A percentile compares a stretch with the other conserved stretches of the same genome.
phyloP scores from a whole-genome alignment of 306 rosid genomes.

The Acacia melanoxylon region DNA sequence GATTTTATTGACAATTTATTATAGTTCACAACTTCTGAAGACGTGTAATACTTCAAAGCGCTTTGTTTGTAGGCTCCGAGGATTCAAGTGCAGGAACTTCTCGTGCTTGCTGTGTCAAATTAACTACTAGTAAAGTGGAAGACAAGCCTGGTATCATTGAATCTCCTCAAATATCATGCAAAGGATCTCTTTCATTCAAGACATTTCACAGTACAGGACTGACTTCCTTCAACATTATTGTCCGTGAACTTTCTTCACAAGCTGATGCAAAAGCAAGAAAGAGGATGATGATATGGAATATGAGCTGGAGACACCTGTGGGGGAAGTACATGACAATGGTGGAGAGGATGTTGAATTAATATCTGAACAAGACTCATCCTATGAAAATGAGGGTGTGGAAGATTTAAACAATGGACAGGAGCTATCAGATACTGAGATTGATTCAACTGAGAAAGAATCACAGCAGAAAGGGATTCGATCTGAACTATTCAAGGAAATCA shows the following conservation, averaged over 20 bases:
- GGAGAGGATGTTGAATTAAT: constrained; percentile 35
- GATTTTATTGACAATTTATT: not conserved
- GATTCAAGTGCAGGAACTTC: constrained; percentile 36
- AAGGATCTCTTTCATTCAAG: constrained; percentile 22
- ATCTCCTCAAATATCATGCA: constrained; percentile 27
- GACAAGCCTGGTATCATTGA: constrained; percentile 29
- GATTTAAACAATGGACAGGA: constrained; percentile 47
- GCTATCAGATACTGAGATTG: constrained; percentile 44
- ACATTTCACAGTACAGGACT: constrained; percentile 28
- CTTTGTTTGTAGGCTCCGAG: constrained; percentile 47
- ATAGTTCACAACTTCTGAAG: not conserved
- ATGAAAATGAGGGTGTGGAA: constrained; percentile 38
- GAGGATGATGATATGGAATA: constrained; percentile 62
- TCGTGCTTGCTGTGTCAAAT: constrained; percentile 37
- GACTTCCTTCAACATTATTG: constrained; percentile 31
- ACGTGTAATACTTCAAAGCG: not conserved
- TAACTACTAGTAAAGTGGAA: constrained; percentile 24
- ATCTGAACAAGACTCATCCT: constrained; percentile 42
- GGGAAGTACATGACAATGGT: not conserved
- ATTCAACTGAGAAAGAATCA: constrained; percentile 29
- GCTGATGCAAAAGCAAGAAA: constrained; percentile 66
- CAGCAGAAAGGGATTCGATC: constrained; percentile 21
- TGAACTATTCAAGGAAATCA: constrained; percentile 51
- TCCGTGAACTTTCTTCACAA: constrained; percentile 63
- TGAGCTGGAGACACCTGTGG: constrained; percentile 49